Conservation (phyloP, 148 eudicot genomes). For the Suaeda aralocaspica region DNA sequence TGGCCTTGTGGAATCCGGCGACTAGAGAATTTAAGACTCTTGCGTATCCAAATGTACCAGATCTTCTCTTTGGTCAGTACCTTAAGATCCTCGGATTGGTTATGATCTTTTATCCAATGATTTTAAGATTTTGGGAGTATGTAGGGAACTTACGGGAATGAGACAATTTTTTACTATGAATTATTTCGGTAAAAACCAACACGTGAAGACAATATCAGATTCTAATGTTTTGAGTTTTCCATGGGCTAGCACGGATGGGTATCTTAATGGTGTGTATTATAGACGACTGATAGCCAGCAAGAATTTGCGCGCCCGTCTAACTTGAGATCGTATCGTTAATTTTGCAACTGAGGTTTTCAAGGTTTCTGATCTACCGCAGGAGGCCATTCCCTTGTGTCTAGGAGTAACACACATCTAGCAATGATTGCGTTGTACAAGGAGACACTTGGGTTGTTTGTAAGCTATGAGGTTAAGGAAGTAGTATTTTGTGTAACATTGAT, state of each 20-base stretch:
- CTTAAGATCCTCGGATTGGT: neutral
- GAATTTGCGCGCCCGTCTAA: too few relatives aligned
- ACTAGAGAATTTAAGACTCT: constrained; percentile 16
- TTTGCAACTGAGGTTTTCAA: constrained; percentile 11
- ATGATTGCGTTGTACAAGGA: too few relatives aligned
- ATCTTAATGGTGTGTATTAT: constrained; percentile 14
- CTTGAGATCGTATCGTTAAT: constrained; percentile 7
- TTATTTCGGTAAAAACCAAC: constrained; percentile 18
- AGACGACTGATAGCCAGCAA: neutral
- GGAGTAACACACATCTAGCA: too few relatives aligned
- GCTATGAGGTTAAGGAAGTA: neutral
- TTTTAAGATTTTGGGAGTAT: constrained; percentile 15
- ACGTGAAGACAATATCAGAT: too few relatives aligned
- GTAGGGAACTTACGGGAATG: neutral
- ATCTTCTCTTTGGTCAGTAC: neutral
- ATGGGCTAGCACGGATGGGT: neutral
- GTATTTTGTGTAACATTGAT: neutral
- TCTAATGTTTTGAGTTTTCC: neutral
- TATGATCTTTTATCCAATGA: constrained; percentile 13
- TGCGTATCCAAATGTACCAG: neutral
- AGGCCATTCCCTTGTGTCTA: neutral
- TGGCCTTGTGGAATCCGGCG: constrained; percentile 24
- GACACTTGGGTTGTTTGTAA: too few relatives aligned
- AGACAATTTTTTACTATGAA: neutral
- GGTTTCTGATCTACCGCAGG: constrained; percentile 14